Evolutionary conservation across 2,329 filamentous ascomycete species (phyloP), one percentile per base, ranked within the genome.

Genomic region (Verticillium alfalfae): DNA sequence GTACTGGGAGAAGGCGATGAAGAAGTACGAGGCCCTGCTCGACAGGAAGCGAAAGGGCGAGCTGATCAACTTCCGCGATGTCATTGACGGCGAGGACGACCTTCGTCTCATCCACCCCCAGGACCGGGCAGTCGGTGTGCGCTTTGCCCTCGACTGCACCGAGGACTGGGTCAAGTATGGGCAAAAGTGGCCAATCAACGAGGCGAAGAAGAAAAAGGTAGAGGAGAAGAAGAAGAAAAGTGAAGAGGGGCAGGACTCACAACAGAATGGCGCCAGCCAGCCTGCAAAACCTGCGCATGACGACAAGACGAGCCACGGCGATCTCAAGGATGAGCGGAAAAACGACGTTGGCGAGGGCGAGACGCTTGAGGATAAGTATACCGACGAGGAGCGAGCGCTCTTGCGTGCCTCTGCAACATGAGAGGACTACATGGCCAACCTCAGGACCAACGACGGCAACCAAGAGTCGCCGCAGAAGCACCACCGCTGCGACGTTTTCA

Each of bases 91-190:
- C 34, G 68, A 73, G 55, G 59, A 79, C 69, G 75, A 82, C 62
- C 75, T 80, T 52, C 76, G 80, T 66, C 66, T 82, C 4, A 64
- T 71, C 1, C 70, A 77, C 55, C 79, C 79, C 0, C 73, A 78
- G 18, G 74, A 78, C 37, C 75, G 77, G 60, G 77, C 79, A 3
- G 59, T 74, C 5, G 78, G 79, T 8, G 84, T 81, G 81, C 71
- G 81, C 39, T 82, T 79, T 65, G 78, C 83, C 12, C 69, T 84
- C 0, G 72, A 82, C 39, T 73, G 74, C 10, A 79, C 78, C 0
- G 81, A 84, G 62, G 74, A 80, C 58, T 80, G 75, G 69, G 72
- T 84, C 61, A 84, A 81, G 68, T 74, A 79, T 41, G 66, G 74
- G 8, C 72, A 84, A 63, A 67, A 74, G 1, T 84, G 81, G 81